Base-by-base conservation (phyloP, 2,329 filamentous ascomycete genomes). In the Arthrobotrys sinensis region DNA sequence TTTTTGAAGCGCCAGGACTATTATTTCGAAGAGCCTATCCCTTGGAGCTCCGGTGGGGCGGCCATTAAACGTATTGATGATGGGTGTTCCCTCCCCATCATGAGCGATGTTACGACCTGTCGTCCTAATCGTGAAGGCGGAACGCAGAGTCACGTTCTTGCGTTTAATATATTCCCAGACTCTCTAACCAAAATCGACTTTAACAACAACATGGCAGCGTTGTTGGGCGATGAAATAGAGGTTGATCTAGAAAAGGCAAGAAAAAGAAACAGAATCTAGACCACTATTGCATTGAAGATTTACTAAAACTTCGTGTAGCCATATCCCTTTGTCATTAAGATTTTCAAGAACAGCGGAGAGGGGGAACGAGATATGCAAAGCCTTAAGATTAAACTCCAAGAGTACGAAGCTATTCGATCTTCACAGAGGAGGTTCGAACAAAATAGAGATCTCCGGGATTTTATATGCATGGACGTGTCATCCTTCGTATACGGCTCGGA, bases 241-340 rank as follows among this genome's bases (percentile, higher is more conserved):
- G 14, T 50, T 52, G 34, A 52, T 52, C 21, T 66, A 38, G 24
- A 57, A 34, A 57, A 57, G 53, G 53, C 34, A 52, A 52, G 14
- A 52, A 28, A 2, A 28, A 2, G 24, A 28, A 28, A 28, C 24
- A 28, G 2, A 2, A 28, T 4, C 24, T 28, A 28, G 24, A 28
- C 2, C 24, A 28, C 4, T 4, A 28, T 4, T 28, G 24, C 24
- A 28, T 28, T 28, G 24, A 28, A 28, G 24, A 28, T 28, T 28
- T 4, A 28, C 24, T 28, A 28, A 28, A 28, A 2, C 24, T 4
- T 28, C n/a, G 32, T 1, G 8, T 43, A 67, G 64, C 12, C 3
- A 14, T 45, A 67, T 16, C 64, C 64, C 5, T 67, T 67, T 28
- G 64, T 67, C 5, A 67, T 67, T 5, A 67, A 67, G 38, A 45